Evolutionary conservation across 2,329 filamentous ascomycete genomes (phyloP), one percentile per base, ranked within the genome.

Genomic region (Apiospora phragmitis): DNA sequence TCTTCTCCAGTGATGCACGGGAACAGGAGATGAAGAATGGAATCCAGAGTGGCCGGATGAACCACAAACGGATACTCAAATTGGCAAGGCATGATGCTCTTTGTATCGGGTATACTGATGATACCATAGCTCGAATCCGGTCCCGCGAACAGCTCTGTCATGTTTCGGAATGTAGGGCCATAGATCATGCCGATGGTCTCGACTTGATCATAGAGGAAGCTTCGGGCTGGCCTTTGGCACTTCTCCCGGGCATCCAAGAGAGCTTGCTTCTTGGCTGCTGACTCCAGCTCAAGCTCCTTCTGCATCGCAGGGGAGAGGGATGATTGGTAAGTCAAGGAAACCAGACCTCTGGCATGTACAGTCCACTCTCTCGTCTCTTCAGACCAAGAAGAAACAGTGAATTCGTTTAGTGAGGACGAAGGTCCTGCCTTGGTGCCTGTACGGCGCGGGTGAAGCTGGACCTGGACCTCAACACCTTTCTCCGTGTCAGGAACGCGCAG

Each of bases 41-140:
- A 79, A 73, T 90, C 88, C 16, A 90, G 79, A 0, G 88, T 89
- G 4, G 85, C 83, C 0, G 88, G 88, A 73, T 90, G 88, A n/a
- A 90, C 83, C 8, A 89, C 71, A 72, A 89, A 86, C 3, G 67
- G 67, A 18, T 47, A 47, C 18, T 41, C 42, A 32, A 35, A 32
- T 6, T 38, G 26, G 4, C 26, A 29, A 41, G 42, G 45, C 26
- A 49, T 68, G 18, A 38, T n/a, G 16, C 42, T 49, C 32, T 38
- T 62, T 11, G 55, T 62, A 16, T 47, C 45, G 26, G 42, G 42
- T 8, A 49, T 38, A 8, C 42, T 38, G 42, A 49, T 41, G 45
- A 51, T 41, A 18, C 26, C 29, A 4, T 38, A 45, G 32, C 67
- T 68, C 45, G n/a, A 24, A 32, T 24, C 42, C 26, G 16, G 43